These are phyloP conservation scores for Wickerhamiella galacta DNA, from an alignment of 805 yeast genomes.

Conservation along the genomic window DNA sequence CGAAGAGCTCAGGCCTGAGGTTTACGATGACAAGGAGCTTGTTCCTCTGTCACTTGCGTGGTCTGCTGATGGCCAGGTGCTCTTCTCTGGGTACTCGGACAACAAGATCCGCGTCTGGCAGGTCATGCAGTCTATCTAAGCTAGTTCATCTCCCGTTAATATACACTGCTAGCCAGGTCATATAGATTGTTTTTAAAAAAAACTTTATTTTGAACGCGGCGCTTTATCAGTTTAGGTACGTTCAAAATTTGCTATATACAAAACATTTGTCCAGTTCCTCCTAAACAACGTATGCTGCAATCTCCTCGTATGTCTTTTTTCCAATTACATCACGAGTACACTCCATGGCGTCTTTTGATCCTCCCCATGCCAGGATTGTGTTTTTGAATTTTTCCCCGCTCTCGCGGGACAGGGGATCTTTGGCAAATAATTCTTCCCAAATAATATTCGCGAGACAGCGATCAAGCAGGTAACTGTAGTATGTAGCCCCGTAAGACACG, in stretches of 20 bases:
- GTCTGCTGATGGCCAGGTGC: constrained; percentile 99
- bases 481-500: constrained; percentile 84
- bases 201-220: too few species aligned
- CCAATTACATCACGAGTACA: constrained; percentile 69
- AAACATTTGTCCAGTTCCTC: neutral
- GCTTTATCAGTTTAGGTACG: too few species aligned
- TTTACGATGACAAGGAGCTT: constrained; percentile 85
- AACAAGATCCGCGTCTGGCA: constrained; percentile 99
- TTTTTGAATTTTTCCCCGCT: constrained; percentile 65
- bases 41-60: constrained; percentile 96
- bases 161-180: neutral
- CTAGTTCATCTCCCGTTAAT: neutral
- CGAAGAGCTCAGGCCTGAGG: constrained; percentile 97
- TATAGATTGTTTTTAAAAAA: neutral
- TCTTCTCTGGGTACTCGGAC: constrained; percentile 99
- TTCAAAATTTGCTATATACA: neutral
- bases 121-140: constrained; percentile 45
- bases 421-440: constrained; percentile 55
- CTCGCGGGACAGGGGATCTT: constrained; percentile 49
- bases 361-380: constrained; percentile 80
- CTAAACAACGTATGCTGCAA: too few species aligned
- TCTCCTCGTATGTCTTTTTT: too few species aligned
- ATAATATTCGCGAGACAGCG: constrained; percentile 79
- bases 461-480: constrained; percentile 81
- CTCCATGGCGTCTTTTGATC: constrained; percentile 75